Base-by-base conservation (phyloP, 164 flowering plant species). In the Buxus sempervirens region DNA sequence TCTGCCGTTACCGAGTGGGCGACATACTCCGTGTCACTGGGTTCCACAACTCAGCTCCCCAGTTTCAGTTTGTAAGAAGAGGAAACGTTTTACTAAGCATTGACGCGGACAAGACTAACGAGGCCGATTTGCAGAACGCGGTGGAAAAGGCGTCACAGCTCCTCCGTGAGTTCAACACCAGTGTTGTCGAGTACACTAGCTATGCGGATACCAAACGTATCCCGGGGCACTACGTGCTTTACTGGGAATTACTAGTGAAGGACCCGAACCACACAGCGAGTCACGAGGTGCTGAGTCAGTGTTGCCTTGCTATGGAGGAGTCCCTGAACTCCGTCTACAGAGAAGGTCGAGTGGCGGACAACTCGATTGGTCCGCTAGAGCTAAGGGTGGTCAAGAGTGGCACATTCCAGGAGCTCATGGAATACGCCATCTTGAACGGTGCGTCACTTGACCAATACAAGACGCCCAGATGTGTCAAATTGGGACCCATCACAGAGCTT, bases 361-460 rank as follows among this genome's bases (percentile, higher is more conserved):
- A 70, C 62, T 80, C 83, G 7, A 72, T 82, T 36, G 85, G 83
- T 16, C 74, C 85, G 23, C 67, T 80, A 38, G 85, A 82, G 75
- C 80, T 82, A 0, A 62, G 80, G 78, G 76, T 80, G 5, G 85
- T 82, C 53, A 75, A 66, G 51, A 59, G 60, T 13, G 85, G 83
- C 0, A 82, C 85, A n/a, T 82, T 82, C 67, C 81, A 80, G 67
- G 85, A 80, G 72, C 65, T 82, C 1, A 82, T 82, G 85, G 85
- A 82, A 38, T 82, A 78, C 27, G 85, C 85, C 18, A 82, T 82
- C 59, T 82, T 83, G 13, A 71, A 83, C 25, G 85, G 85, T 7
- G 85, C 83, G 3, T 82, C 85, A 14, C 78, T 82, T 0, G 80
- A 77, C 65, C 84, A 81, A 63, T 81, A 79, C 70, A 82, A 82